Evolutionary conservation across 2,329 filamentous ascomycete genomes (phyloP).

Genomic region (Alternaria panax): DNA sequence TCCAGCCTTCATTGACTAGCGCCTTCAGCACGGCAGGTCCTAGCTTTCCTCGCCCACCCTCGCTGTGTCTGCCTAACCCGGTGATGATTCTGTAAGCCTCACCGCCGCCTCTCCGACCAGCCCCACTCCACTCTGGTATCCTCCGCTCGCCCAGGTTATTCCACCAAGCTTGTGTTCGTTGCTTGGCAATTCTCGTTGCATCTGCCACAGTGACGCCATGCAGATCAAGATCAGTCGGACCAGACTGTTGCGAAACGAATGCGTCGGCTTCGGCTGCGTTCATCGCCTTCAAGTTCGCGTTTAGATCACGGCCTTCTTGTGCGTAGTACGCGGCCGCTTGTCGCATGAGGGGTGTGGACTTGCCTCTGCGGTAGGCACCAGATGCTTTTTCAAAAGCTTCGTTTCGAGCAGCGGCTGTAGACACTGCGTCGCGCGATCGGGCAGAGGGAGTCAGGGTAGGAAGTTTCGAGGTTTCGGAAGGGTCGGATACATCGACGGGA

Average conservation of each 20-base stretch:
- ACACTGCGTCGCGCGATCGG: constrained; percentile 49
- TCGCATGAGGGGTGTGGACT: constrained; percentile 75
- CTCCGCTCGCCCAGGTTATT: constrained; percentile 70
- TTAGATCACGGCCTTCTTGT: constrained; percentile 71
- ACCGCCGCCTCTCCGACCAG: constrained; percentile 52
- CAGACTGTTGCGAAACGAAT: constrained; percentile 74
- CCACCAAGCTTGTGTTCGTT: constrained; percentile 79
- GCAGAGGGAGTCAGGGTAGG: constrained; percentile 39
- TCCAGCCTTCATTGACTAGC: constrained; percentile 83
- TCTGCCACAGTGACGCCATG: constrained; percentile 85
- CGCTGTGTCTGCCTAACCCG: constrained; percentile 79
- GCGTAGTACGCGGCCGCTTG: constrained; percentile 79
- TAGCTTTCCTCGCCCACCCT: constrained; percentile 76
- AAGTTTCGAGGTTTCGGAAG: constrained; percentile 37
- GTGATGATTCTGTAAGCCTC: constrained; percentile 78
- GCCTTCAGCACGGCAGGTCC: constrained; percentile 81
- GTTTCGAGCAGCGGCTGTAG: constrained; percentile 57
- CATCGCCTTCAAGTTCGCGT: constrained; percentile 64
- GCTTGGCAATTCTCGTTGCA: constrained; percentile 77
- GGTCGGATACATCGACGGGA: constrained; percentile 49
- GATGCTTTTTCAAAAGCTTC: constrained; percentile 65
- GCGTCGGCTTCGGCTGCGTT: constrained; percentile 72
- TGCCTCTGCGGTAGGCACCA: constrained; percentile 65
- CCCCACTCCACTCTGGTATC: constrained; percentile 53
- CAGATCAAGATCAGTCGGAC: constrained; percentile 72